Evolutionary conservation across 2,329 filamentous ascomycete species (phyloP).

Genomic region (Colletotrichum lini): DNA sequence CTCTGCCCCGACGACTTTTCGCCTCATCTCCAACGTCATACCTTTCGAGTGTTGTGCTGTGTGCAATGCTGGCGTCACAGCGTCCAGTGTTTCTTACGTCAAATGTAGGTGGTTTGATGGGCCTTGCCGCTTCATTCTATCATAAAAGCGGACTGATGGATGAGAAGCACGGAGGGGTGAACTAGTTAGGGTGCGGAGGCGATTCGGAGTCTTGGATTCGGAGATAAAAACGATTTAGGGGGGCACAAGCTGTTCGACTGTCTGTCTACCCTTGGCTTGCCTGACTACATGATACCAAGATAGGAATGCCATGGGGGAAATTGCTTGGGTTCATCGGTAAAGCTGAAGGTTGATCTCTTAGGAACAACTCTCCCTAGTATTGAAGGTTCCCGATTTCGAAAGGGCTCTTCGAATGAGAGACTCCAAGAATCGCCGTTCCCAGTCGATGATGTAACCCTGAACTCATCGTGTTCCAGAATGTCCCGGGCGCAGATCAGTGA

Average conservation of each 20-base stretch:
- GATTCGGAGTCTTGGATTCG: not conserved
- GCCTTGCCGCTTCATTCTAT: not conserved
- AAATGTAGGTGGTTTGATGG: slow-evolving; percentile 6
- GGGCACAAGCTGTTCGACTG: too few relatives aligned
- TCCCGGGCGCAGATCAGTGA: not conserved
- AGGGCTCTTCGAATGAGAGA: too few relatives aligned
- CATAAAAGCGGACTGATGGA: slow-evolving; percentile 32
- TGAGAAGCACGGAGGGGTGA: not conserved
- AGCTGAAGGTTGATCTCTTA: too few relatives aligned
- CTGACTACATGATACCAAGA: too few relatives aligned
- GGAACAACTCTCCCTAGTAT: too few relatives aligned
- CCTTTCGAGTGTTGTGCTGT: not conserved
- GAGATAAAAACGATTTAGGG: not conserved
- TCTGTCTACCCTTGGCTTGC: too few relatives aligned
- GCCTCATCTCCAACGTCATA: slow-evolving; percentile 10
- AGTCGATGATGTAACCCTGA: slow-evolving; percentile 8
- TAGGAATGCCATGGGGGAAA: too few relatives aligned
- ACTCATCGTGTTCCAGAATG: not conserved
- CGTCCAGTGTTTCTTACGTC: slow-evolving; percentile 30
- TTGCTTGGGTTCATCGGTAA: too few relatives aligned
- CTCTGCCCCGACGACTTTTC: not conserved
- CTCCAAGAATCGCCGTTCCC: not conserved
- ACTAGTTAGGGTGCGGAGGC: not conserved
- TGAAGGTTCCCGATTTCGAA: too few relatives aligned
- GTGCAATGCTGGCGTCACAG: slow-evolving; percentile 6